phyloP scores from a whole-genome alignment of 139 green algal species.

The Astrephomene gubernaculifera region DNA sequence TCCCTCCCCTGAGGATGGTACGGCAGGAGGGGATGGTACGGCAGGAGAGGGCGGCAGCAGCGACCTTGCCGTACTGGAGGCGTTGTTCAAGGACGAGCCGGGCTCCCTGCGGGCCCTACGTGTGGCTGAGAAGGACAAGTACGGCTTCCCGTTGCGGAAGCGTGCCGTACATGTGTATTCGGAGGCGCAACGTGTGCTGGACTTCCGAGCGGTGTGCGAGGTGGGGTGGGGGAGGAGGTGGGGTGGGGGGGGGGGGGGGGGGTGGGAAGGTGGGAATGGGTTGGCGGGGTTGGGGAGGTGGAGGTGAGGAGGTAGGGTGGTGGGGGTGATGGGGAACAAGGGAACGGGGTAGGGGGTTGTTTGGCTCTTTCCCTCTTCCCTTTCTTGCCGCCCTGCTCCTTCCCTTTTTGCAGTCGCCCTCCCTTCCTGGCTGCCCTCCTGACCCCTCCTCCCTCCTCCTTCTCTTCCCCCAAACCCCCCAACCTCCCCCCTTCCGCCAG shows the following conservation, averaged over 20 bases:
- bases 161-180: constrained; percentile 87
- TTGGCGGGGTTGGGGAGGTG: too few species aligned
- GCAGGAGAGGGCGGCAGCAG: constrained; percentile 46
- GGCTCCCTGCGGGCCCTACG: constrained; percentile 61
- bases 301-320: too few species aligned
- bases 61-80: constrained; percentile 40
- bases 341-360: too few species aligned
- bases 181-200: constrained; percentile 82
- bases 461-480: not conserved
- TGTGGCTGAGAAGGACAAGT: constrained; percentile 46
- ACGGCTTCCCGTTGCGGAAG: constrained; percentile 78
- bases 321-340: too few species aligned
- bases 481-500: not conserved
- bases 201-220: constrained; percentile 79
- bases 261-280: too few species aligned
- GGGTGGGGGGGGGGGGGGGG: not conserved
- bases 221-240: constrained; percentile 4
- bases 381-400: too few species aligned
- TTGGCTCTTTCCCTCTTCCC: too few species aligned
- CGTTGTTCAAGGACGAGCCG: constrained; percentile 69
- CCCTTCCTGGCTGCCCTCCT: too few species aligned
- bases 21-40: not conserved
- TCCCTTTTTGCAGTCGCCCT: too few species aligned
- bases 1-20: not conserved
- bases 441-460: not conserved